These are phyloP conservation scores for Apodospora peruviana DNA, from an alignment of 495 filamentous ascomycete genomes.

Conservation along the genomic window DNA sequence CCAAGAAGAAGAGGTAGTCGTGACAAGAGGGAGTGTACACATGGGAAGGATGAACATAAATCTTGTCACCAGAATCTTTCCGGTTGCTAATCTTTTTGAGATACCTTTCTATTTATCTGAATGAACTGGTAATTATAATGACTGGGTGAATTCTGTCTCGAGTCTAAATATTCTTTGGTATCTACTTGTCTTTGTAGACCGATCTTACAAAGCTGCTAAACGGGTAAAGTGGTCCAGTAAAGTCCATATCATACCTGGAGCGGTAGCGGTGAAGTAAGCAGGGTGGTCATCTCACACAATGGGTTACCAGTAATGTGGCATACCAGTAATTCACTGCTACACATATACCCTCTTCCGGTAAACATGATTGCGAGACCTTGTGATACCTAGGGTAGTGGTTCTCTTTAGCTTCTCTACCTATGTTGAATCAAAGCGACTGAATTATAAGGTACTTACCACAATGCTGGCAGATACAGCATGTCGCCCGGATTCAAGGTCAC, in stretches of 20 bases:
- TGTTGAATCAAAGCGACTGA: background rate
- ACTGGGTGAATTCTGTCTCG: no score
- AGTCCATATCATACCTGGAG: conserved; percentile 52
- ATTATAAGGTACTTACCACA: conserved; percentile 50
- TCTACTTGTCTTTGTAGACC: conserved; percentile 3
- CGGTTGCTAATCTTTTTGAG: no score
- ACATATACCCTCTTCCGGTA: conserved; percentile 53
- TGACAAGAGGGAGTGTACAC: no score
- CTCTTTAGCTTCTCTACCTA: background rate
- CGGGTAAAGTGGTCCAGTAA: conserved; percentile 53
- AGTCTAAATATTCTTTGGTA: no score
- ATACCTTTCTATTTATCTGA: no score
- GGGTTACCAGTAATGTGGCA: background rate
- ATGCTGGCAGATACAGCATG: conserved; percentile 71
- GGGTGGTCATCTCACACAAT: background rate
- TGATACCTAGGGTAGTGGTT: conserved; percentile 33
- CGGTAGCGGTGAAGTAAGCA: background rate
- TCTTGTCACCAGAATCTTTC: no score
- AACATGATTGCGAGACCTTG: conserved; percentile 64
- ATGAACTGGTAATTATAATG: no score
- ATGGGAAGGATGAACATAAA: no score
- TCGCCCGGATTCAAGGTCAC: conserved; percentile 65
- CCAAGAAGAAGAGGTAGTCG: conserved; percentile 28
- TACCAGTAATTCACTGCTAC: conserved; percentile 79
- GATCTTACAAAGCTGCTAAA: conserved; percentile 48